A percentile compares a stretch with the other conserved stretches of the same genome.
Conservation (phyloP, 2,329 filamentous ascomycete species). For the Botryotinia globosa region DNA sequence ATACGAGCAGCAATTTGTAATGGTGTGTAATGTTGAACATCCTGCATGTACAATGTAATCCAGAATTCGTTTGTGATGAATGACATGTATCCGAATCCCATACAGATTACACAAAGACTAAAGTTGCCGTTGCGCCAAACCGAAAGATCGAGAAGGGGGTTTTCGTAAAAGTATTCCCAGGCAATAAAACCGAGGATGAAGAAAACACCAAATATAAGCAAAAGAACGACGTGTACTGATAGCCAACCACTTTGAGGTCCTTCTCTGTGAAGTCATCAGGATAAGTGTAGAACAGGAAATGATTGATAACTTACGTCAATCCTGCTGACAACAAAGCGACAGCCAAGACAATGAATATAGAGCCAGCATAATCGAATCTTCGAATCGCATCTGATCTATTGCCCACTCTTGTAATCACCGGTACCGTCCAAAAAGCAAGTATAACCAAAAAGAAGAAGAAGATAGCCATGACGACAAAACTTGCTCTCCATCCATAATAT, state of each 20-base stretch:
- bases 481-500: constrained; percentile 61
- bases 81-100: constrained; percentile 58
- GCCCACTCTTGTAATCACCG: constrained; percentile 48
- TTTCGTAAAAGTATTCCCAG: constrained; percentile 56
- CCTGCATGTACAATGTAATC: constrained; percentile 64
- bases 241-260: constrained; percentile 57
- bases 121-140: constrained; percentile 64
- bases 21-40: constrained; percentile 50
- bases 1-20: constrained; percentile 56
- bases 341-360: constrained; percentile 27
- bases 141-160: constrained; percentile 53
- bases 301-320: constrained; percentile 30
- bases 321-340: constrained; percentile 29
- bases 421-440: constrained; percentile 60
- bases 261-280: constrained; percentile 26
- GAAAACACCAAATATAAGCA: constrained; percentile 58
- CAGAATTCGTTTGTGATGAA: constrained; percentile 62
- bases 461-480: constrained; percentile 60
- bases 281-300: background rate
- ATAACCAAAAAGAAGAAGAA: constrained; percentile 60
- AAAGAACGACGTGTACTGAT: constrained; percentile 58
- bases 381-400: constrained; percentile 18
- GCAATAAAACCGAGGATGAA: constrained; percentile 56
- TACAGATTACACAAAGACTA: constrained; percentile 49
- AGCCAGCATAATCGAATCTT: constrained; percentile 33